Percentiles rank a stretch among this genome's conserved stretches.
phyloP scores from a whole-genome alignment of 1,284 basidiomycete genomes.

The Ceratobasidium sp. region DNA sequence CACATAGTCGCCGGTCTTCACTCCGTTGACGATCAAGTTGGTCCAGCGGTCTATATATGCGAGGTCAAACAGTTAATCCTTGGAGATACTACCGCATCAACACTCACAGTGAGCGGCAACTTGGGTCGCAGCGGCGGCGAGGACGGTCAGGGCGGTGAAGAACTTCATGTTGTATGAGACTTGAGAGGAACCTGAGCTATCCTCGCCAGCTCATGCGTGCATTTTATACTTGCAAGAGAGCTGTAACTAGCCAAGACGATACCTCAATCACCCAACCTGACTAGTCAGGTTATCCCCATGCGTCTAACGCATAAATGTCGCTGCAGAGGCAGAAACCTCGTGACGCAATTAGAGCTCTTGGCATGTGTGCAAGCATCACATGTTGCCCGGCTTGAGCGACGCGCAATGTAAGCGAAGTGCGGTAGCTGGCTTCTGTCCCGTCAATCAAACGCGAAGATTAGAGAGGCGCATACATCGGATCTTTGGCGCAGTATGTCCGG shows the following conservation, averaged over 20 bases:
- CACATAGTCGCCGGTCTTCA: conserved; percentile 43
- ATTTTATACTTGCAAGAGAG: conserved; percentile 22
- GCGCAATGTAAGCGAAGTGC: not conserved
- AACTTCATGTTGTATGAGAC: conserved; percentile 26
- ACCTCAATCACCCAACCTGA: not conserved
- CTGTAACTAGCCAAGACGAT: not conserved
- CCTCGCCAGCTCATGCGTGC: not conserved
- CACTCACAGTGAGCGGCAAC: conserved; percentile 45
- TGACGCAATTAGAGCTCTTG: conserved; percentile 21
- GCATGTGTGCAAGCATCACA: not conserved
- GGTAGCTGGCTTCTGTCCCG: conserved; percentile 15
- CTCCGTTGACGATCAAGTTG: conserved; percentile 42
- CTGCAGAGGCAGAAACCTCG: conserved; percentile 19
- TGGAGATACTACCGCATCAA: not conserved
- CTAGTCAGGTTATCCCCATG: conserved; percentile 41
- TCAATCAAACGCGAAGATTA: not conserved
- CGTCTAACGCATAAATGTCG: conserved; percentile 39
- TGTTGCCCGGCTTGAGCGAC: conserved; percentile 26
- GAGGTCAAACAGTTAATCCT: not conserved
- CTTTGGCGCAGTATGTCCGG: conserved; percentile 35
- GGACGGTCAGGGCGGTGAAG: conserved; percentile 20
- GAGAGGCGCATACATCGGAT: conserved; percentile 27
- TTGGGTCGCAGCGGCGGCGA: conserved; percentile 37
- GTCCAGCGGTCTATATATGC: conserved; percentile 43
- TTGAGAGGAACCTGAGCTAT: conserved; percentile 3